phyloP scores from a whole-genome alignment of 2,329 filamentous ascomycete species.

The Thielaviopsis euricoi region DNA sequence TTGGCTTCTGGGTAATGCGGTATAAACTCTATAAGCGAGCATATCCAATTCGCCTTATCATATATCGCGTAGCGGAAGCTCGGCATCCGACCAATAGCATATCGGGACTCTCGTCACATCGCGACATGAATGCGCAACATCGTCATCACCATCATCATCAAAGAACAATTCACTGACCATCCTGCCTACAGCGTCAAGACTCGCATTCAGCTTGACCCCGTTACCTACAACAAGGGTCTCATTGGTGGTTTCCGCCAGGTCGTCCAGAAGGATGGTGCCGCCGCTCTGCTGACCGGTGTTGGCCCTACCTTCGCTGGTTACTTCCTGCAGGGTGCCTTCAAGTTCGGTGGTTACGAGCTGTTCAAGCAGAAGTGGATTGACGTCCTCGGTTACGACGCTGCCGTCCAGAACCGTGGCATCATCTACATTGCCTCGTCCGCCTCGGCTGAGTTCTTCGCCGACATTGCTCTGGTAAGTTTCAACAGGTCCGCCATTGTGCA shows the following conservation, averaged over 20 bases:
- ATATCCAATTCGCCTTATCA: background rate
- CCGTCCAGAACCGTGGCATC: constrained; percentile 61
- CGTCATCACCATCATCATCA: background rate
- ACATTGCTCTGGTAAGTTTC: constrained; percentile 46
- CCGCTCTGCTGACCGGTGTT: constrained; percentile 70
- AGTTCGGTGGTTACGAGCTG: constrained; percentile 81
- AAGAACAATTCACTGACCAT: constrained; percentile 13
- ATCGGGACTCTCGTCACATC: background rate
- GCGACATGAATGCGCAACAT: background rate
- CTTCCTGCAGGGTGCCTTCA: constrained; percentile 72
- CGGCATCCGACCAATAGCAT: background rate
- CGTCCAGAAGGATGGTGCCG: constrained; percentile 67
- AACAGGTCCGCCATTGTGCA: too few relatives aligned
- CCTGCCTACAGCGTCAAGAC: constrained; percentile 63
- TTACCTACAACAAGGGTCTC: constrained; percentile 75
- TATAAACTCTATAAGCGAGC: background rate
- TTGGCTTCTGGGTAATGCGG: background rate
- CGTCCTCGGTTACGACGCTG: constrained; percentile 59
- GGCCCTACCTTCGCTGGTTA: constrained; percentile 79
- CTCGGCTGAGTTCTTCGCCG: constrained; percentile 51
- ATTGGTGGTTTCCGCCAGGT: constrained; percentile 78
- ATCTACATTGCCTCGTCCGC: constrained; percentile 62
- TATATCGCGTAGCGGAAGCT: background rate
- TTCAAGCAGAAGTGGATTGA: constrained; percentile 90
- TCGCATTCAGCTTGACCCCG: constrained; percentile 81